Base-by-base conservation (phyloP, 805 yeast genomes). In the Candida khao-thaluensis region DNA sequence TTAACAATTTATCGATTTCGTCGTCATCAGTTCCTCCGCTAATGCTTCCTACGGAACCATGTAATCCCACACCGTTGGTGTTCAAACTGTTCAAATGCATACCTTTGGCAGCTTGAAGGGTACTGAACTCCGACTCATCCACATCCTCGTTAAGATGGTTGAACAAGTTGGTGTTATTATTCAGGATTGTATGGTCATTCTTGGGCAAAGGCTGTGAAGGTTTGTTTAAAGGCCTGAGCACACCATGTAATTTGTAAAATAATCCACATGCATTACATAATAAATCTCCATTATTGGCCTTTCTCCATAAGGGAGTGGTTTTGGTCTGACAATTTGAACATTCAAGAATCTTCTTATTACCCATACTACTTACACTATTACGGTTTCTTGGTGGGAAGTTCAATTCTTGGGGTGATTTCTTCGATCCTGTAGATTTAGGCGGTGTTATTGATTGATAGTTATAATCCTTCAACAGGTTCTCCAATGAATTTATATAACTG, bases 251-350 rank as follows among this genome's bases (percentile, higher is more conserved):
- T 46, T 69, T 69, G 47, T 65, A 67, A 44, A 69, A 69, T 27
- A 69, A 57, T 6, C 74, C 74, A 43, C 74, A 69, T 1, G 74
- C 74, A 46, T 69, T 69, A 44, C 74, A 69, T 20, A 69, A 53
- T 30, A 69, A 56, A 35, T 66, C 71, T 5, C 74, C 74, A 30
- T 59, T 57, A 45, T 58, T 61, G 8, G 71, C 56, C 42, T 63
- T 67, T 28, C 74, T 54, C 74, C 74, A 69, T 16, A 69, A 49
- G 8, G 74, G 74, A 1, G 74, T 69, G 4, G 74, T 68, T 42
- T 54, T 59, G 5, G 74, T 69, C 28, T 64, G 63, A 45, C 74
- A 69, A 50, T 69, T 69, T 15, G 69, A 50, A 42, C 74, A 69
- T 41, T 61, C 70, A 15, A 64, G 48, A 2, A 50, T 30, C 37